Conservation (phyloP, 352 stramenopile genomes). For the Phytophthora sojae region DNA sequence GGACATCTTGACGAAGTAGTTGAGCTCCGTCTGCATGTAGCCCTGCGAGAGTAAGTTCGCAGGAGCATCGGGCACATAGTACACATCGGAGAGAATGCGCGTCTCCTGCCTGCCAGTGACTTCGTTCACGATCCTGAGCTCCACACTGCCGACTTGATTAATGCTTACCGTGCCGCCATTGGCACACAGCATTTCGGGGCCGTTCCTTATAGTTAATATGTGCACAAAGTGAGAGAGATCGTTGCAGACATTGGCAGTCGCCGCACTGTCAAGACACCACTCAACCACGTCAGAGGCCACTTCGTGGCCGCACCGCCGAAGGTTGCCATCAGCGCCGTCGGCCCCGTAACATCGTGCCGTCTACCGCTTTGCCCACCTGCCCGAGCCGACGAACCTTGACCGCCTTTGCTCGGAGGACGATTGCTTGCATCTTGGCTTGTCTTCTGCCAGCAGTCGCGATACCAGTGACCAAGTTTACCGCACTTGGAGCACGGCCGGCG, state of each 20-base stretch:
- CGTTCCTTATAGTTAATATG: too few species aligned
- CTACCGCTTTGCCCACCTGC: too few species aligned
- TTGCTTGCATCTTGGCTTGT: constrained; percentile 7
- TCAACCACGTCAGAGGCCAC: too few species aligned
- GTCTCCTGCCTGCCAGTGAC: not conserved
- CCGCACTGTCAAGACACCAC: too few species aligned
- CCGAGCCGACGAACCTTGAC: too few species aligned
- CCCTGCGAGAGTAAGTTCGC: constrained; percentile 10
- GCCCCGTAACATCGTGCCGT: too few species aligned
- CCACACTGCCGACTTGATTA: constrained; percentile 1
- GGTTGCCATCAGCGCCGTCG: too few species aligned
- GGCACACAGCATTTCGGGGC: not conserved
- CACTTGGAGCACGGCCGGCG: too few species aligned
- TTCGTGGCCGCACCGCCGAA: too few species aligned
- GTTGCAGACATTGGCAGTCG: too few species aligned
- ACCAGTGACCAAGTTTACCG: not conserved
- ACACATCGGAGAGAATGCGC: constrained; percentile 2
- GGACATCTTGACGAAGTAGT: constrained; percentile 6
- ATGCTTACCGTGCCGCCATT: not conserved
- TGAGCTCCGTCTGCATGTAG: constrained; percentile 1
- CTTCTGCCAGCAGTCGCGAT: constrained; percentile 6
- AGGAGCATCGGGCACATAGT: constrained; percentile 6
- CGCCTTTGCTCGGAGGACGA: too few species aligned
- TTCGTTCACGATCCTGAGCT: not conserved
- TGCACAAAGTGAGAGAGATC: too few species aligned